Percentiles rank a stretch among this genome's conserved stretches.
These are phyloP conservation scores for Gossypium anomalum DNA, from an alignment of 345 rosid species.

Conservation along the genomic window DNA sequence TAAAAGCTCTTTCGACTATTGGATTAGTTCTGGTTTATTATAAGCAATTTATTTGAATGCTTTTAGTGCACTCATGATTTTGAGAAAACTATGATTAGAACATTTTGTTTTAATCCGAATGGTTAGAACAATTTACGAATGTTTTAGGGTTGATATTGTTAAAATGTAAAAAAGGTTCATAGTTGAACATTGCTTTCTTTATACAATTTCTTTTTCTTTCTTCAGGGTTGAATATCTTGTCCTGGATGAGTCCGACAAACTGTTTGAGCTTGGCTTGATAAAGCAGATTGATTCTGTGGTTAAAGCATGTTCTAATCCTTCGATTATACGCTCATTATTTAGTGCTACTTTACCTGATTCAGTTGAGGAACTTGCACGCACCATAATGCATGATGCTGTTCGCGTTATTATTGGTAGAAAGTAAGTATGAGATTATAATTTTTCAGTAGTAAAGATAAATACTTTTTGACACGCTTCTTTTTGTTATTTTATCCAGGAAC, in stretches of 20 bases:
- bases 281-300: constrained; percentile 89
- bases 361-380: constrained; percentile 92
- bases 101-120: not conserved
- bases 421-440: constrained; percentile 39
- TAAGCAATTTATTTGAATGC: not conserved
- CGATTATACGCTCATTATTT: constrained; percentile 72
- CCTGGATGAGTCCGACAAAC: constrained; percentile 95
- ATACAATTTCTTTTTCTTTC: not conserved
- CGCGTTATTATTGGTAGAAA: constrained; percentile 88
- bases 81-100: not conserved
- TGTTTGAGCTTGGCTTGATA: constrained; percentile 83
- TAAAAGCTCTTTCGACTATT: not conserved
- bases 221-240: constrained; percentile 91
- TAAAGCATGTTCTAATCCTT: constrained; percentile 88
- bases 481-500: constrained; percentile 50
- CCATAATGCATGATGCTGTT: constrained; percentile 94
- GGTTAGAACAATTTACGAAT: not conserved
- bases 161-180: not conserved
- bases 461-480: constrained; percentile 5
- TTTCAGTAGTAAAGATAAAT: not conserved
- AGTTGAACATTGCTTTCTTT: not conserved
- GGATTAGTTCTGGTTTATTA: not conserved
- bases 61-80: not conserved
- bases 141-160: constrained; percentile 1
- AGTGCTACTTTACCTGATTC: constrained; percentile 97